Conservation (phyloP, 2,329 filamentous ascomycete species). For the Ascochyta pisi region DNA sequence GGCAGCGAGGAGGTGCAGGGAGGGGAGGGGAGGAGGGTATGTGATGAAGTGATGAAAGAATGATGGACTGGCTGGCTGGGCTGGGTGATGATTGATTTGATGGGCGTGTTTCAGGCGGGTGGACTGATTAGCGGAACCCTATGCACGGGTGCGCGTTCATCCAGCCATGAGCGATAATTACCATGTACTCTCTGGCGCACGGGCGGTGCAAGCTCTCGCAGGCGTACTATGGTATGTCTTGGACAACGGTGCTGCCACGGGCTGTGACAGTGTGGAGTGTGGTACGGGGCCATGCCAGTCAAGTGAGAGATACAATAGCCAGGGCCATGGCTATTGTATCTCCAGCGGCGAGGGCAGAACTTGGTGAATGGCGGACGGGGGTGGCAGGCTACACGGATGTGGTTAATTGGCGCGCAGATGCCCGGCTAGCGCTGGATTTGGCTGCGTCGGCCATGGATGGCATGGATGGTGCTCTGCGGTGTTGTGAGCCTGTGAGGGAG, state of each 20-base stretch:
- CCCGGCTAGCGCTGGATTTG: conserved; percentile 16
- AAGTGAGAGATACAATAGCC: too few relatives aligned
- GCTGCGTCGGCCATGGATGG: conserved; percentile 5
- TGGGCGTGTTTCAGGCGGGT: conserved; percentile 12
- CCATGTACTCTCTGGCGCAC: not conserved
- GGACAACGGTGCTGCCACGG: too few relatives aligned
- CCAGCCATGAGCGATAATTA: not conserved
- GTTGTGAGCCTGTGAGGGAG: not conserved
- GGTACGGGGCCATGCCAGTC: too few relatives aligned
- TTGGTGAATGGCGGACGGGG: not conserved
- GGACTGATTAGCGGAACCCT: conserved; percentile 8
- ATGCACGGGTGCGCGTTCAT: not conserved
- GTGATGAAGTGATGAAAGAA: conserved; percentile 29
- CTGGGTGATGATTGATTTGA: not conserved
- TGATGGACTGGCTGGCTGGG: conserved; percentile 15
- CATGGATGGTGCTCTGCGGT: conserved; percentile 3
- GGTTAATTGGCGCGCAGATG: conserved; percentile 27
- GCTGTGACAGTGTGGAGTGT: too few relatives aligned
- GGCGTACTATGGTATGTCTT: too few relatives aligned
- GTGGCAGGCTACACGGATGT: conserved; percentile 3
- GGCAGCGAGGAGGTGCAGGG: conserved; percentile 10
- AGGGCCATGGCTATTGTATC: too few relatives aligned
- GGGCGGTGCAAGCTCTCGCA: too few relatives aligned
- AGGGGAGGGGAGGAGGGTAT: not conserved
- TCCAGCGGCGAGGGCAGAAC: not conserved